Conservation (phyloP, 352 stramenopile genomes). For the Globisporangium sylvaticum region DNA sequence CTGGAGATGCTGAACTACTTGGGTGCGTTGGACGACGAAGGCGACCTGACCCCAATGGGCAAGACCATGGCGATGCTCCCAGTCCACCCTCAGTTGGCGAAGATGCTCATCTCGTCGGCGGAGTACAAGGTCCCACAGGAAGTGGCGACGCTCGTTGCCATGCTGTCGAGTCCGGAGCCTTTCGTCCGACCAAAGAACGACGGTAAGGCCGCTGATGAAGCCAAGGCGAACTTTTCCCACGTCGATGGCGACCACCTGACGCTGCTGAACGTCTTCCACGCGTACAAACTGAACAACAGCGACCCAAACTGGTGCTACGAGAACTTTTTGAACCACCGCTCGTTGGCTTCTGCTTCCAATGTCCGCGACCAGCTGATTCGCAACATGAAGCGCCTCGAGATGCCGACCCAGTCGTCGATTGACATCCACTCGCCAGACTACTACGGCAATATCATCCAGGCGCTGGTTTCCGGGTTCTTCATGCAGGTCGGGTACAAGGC, state of each 20-base stretch:
- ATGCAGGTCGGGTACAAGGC: constrained; percentile 94
- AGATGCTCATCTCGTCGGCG: constrained; percentile 95
- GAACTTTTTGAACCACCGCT: constrained; percentile 97
- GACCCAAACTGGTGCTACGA: constrained; percentile 96
- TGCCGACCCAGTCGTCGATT: constrained; percentile 65
- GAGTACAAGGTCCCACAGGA: constrained; percentile 96
- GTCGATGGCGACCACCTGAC: constrained; percentile 97
- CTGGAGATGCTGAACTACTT: constrained; percentile 98
- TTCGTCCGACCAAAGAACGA: constrained; percentile 97
- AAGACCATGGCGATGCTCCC: constrained; percentile 95
- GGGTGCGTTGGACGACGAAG: constrained; percentile 96
- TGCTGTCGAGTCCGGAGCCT: constrained; percentile 91
- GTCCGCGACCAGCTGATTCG: constrained; percentile 96
- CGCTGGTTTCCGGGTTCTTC: constrained; percentile 96
- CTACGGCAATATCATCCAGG: constrained; percentile 92
- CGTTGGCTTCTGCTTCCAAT: constrained; percentile 92
- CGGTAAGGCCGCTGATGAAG: constrained; percentile 95
- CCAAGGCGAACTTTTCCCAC: constrained; percentile 95
- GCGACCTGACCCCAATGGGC: constrained; percentile 91
- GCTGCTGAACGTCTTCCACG: constrained; percentile 97
- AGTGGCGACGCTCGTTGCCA: constrained; percentile 96
- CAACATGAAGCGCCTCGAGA: constrained; percentile 94
- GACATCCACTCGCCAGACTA: constrained; percentile 86
- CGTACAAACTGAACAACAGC: constrained; percentile 92
- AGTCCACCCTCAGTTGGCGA: constrained; percentile 96